phyloP scores from a whole-genome alignment of 805 yeast species.

The Suhomyces vadensis region DNA sequence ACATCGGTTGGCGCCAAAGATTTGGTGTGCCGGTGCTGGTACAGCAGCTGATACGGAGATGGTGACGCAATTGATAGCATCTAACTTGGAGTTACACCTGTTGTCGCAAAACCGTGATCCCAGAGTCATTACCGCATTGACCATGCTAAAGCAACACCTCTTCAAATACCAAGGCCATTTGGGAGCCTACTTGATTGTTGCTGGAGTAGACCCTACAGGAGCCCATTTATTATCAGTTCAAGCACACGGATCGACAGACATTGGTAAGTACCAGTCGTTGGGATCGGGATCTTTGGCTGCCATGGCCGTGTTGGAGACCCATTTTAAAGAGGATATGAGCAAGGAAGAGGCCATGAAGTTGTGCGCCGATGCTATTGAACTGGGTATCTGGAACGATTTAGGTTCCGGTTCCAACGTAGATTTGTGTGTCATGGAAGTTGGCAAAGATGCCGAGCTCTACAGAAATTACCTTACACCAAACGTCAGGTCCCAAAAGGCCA shows the following conservation, averaged over 20 bases:
- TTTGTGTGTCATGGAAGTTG: constrained; percentile 93
- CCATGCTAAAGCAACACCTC: constrained; percentile 90
- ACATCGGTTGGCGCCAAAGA: constrained; percentile 83
- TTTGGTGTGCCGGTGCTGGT: constrained; percentile 99
- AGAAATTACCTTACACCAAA: constrained; percentile 93
- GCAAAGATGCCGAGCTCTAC: constrained; percentile 79
- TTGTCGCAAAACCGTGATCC: constrained; percentile 84
- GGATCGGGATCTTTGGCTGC: constrained; percentile 99
- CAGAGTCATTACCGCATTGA: constrained; percentile 89
- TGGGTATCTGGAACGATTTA: constrained; percentile 98
- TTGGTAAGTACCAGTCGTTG: constrained; percentile 86
- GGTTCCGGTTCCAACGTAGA: constrained; percentile 99
- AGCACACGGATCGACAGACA: constrained; percentile 97
- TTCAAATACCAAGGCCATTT: constrained; percentile 96
- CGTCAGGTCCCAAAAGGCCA: constrained; percentile 76
- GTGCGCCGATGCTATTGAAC: constrained; percentile 90
- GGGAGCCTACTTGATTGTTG: constrained; percentile 97
- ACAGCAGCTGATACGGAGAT: constrained; percentile 99
- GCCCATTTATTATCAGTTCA: constrained; percentile 90
- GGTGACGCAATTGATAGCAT: constrained; percentile 90
- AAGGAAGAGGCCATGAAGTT: constrained; percentile 89
- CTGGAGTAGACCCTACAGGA: constrained; percentile 96
- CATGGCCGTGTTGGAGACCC: constrained; percentile 92
- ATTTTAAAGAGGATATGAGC: constrained; percentile 76
- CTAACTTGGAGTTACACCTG: constrained; percentile 88